These are phyloP conservation scores for Solanum corneliomulleri DNA, from an alignment of 257 asterid species.

Conservation along the genomic window DNA sequence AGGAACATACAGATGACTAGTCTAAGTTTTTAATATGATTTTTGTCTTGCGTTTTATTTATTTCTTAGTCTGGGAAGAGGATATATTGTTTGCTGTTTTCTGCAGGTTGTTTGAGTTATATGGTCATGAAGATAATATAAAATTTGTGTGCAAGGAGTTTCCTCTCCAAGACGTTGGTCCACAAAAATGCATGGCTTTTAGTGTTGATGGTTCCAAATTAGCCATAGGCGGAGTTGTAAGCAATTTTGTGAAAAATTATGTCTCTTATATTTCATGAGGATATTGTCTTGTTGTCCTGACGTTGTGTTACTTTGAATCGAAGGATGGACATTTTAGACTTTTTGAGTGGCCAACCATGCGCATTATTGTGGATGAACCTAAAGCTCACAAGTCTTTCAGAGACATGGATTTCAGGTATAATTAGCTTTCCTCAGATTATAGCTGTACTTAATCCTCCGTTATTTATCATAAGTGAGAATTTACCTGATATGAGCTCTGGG, in stretches of 20 bases:
- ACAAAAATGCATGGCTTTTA: conserved; percentile 83
- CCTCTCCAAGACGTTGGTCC: conserved; percentile 59
- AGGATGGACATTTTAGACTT: conserved; percentile 91
- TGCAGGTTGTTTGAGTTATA: conserved; percentile 67
- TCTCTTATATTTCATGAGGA: neutral
- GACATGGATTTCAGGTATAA: conserved; percentile 93
- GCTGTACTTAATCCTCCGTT: neutral
- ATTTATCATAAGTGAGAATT: neutral
- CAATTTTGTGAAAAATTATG: conserved; percentile 3
- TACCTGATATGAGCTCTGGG: neutral
- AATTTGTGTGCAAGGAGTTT: conserved; percentile 45
- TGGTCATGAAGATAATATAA: conserved; percentile 42
- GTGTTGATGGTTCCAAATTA: conserved; percentile 83
- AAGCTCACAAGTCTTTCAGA: conserved; percentile 92
- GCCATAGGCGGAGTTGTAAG: conserved; percentile 94
- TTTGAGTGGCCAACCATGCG: conserved; percentile 88
- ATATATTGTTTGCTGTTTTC: neutral
- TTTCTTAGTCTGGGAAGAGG: neutral
- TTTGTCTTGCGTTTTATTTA: neutral
- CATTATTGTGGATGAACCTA: conserved; percentile 64
- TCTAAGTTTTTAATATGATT: neutral
- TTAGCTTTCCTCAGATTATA: neutral
- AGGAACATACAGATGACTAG: neutral
- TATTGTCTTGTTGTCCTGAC: conserved; percentile 1
- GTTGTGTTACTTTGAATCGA: conserved; percentile 2